phyloP scores from a whole-genome alignment of 106 monocot species.

The Allium sativum region DNA sequence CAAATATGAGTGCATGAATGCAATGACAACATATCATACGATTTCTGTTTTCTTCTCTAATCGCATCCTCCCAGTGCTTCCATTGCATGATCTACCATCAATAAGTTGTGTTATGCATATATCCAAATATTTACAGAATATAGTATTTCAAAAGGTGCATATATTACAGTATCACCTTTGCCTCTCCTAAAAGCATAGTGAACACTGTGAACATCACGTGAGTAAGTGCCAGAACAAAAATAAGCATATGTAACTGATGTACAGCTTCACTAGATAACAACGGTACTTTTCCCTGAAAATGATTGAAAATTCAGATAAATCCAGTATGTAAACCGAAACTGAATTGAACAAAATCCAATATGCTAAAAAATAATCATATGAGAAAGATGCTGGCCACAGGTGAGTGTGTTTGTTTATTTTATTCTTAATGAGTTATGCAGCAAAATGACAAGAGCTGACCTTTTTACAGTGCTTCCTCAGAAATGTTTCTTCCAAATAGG shows the following conservation, averaged over 20 bases:
- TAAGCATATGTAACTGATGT: slow-evolving; percentile 63
- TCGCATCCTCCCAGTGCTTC: slow-evolving; percentile 62
- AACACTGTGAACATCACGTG: slow-evolving; percentile 55
- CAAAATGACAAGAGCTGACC: not conserved
- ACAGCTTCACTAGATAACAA: slow-evolving; percentile 47
- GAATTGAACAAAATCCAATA: not conserved
- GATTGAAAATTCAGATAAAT: not conserved
- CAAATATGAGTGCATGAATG: not conserved
- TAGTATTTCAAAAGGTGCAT: no score
- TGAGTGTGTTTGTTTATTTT: no score
- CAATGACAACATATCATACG: slow-evolving; percentile 13
- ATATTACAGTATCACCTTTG: slow-evolving; percentile 25
- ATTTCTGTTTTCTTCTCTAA: slow-evolving; percentile 27
- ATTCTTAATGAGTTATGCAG: no score
- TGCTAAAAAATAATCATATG: not conserved
- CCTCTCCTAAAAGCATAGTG: slow-evolving; percentile 56
- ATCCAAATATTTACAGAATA: no score
- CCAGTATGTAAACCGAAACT: not conserved
- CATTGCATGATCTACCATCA: slow-evolving; percentile 43
- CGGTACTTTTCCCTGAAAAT: slow-evolving; percentile 49
- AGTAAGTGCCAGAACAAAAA: slow-evolving; percentile 57
- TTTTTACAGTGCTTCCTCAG: not conserved
- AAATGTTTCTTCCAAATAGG: no score
- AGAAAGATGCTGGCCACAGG: not conserved
- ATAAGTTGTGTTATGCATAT: not conserved